Evolutionary conservation across 1,139 yeast genomes (phyloP).

Genomic region (Geotrichum klebahnii): DNA sequence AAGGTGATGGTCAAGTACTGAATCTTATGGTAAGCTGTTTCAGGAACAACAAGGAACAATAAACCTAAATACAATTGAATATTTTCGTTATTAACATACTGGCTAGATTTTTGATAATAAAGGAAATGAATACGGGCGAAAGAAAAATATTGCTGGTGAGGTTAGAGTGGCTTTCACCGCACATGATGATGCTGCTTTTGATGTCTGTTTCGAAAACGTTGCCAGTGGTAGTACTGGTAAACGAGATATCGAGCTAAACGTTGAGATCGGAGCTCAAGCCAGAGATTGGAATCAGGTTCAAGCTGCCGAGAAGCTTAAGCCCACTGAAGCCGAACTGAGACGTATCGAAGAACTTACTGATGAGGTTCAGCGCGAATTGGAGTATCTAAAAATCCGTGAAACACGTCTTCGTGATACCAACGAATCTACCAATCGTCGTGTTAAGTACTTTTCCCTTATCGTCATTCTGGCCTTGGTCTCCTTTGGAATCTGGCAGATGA

Average conservation of each 20-base stretch:
- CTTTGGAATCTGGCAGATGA: conserved; percentile 88
- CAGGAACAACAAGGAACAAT: background rate
- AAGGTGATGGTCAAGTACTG: conserved; percentile 82
- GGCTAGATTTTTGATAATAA: conserved; percentile 36
- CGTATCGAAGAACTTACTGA: conserved; percentile 75
- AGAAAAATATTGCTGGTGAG: conserved; percentile 51
- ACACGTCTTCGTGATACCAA: conserved; percentile 92
- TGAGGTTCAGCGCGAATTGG: conserved; percentile 73
- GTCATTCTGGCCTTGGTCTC: conserved; percentile 65
- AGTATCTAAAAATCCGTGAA: conserved; percentile 81
- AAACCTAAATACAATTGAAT: too few relatives aligned
- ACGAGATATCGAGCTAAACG: conserved; percentile 73
- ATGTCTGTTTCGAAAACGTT: conserved; percentile 80
- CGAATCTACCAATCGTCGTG: conserved; percentile 80
- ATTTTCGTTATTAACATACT: too few relatives aligned
- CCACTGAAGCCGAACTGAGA: conserved; percentile 83
- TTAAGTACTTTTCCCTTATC: conserved; percentile 73
- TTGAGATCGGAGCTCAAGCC: conserved; percentile 94
- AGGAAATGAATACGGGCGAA: conserved; percentile 42
- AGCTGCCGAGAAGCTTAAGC: conserved; percentile 87
- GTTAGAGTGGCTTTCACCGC: conserved; percentile 77
- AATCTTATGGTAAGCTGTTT: conserved; percentile 41
- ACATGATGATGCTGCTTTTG: conserved; percentile 77
- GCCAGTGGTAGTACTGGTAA: conserved; percentile 37
- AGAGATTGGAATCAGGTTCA: conserved; percentile 96